phyloP scores from a whole-genome alignment of 306 rosid species.

The Prunus mongolica region DNA sequence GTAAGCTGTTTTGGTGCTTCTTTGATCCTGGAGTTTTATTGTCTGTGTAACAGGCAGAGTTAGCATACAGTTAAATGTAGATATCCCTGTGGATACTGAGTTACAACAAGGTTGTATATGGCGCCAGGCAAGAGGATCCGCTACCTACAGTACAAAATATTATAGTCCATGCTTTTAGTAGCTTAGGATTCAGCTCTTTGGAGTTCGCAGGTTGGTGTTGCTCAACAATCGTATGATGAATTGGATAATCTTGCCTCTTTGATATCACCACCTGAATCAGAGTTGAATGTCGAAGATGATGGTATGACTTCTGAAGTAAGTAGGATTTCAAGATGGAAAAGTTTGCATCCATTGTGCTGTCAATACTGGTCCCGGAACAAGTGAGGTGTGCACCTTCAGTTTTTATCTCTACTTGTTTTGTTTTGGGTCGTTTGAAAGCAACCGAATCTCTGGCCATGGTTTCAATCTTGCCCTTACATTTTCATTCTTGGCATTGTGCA shows the following conservation, averaged over 20 bases:
- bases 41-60: conserved; percentile 46
- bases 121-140: conserved; percentile 84
- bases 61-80: conserved; percentile 47
- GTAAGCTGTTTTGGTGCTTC: background rate
- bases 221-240: conserved; percentile 28
- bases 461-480: background rate
- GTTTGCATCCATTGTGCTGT: conserved; percentile 39
- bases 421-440: background rate
- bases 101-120: conserved; percentile 67
- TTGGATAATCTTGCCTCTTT: conserved; percentile 63
- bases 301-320: conserved; percentile 15
- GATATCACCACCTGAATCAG: conserved; percentile 39
- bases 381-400: conserved; percentile 54
- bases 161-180: conserved; percentile 12
- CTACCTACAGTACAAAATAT: conserved; percentile 6
- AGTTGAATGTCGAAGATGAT: conserved; percentile 34
- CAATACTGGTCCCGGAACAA: conserved; percentile 74
- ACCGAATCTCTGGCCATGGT: background rate
- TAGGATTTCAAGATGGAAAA: conserved; percentile 35
- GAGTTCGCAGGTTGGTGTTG: conserved; percentile 53
- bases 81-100: conserved; percentile 57
- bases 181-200: conserved; percentile 26
- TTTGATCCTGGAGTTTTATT: background rate
- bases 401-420: background rate
- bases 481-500: too few species aligned